Conservation (phyloP, 129 eudicot species). For the Flaveria robusta region DNA sequence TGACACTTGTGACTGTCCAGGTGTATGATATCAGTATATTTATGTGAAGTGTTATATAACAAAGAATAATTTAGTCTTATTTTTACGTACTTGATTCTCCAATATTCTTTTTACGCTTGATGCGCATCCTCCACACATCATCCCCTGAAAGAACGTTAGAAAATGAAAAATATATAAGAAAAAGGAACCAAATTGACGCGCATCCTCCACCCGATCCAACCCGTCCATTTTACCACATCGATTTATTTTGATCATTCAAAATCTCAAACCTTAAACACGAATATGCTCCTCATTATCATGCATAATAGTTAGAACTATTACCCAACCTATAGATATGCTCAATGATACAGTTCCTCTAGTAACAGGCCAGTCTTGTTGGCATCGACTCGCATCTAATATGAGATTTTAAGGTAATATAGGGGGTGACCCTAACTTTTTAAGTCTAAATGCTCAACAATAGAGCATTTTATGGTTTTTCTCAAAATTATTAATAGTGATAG, state of each 20-base stretch:
- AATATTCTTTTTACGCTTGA: slow-evolving; percentile 92
- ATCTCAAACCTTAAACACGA: neutral
- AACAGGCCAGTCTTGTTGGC: slow-evolving; percentile 43
- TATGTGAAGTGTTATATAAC: neutral
- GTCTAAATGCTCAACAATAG: neutral
- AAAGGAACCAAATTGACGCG: neutral
- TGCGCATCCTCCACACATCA: slow-evolving; percentile 96
- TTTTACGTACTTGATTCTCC: slow-evolving; percentile 73
- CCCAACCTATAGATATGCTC: neutral
- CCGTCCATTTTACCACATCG: neutral
- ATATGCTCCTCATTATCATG: neutral
- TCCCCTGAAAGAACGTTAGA: slow-evolving; percentile 57
- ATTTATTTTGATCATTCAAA: neutral
- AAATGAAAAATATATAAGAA: neutral
- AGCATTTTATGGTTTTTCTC: too few species aligned
- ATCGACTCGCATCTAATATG: too few species aligned
- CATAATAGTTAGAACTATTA: neutral
- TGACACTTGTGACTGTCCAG: slow-evolving; percentile 82
- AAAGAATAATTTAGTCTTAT: neutral
- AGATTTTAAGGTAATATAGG: slow-evolving; percentile 12
- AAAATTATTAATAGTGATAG: too few species aligned
- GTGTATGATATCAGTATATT: slow-evolving; percentile 24
- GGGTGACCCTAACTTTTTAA: slow-evolving; percentile 15
- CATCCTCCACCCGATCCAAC: neutral
- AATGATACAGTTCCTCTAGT: slow-evolving; percentile 34